Conservation (phyloP, 495 filamentous ascomycete genomes). For the Aspergillus funiculosus region DNA sequence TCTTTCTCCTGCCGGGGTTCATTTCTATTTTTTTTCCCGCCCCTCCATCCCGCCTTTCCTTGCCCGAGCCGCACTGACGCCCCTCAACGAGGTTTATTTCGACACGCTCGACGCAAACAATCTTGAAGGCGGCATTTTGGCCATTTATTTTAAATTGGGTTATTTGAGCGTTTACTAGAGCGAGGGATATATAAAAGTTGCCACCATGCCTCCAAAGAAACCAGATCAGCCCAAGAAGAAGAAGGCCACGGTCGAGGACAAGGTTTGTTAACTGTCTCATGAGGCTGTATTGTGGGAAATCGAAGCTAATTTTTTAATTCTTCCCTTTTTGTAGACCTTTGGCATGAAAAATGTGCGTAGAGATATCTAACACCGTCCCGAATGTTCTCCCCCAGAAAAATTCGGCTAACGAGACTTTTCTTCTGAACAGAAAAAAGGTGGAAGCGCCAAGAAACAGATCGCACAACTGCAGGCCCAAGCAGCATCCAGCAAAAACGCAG, state of each 20-base stretch:
- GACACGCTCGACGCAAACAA: slow-evolving; percentile 7
- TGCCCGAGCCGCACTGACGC: slow-evolving; percentile 1
- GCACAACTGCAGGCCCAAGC: slow-evolving; percentile 69
- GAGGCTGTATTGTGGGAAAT: background rate
- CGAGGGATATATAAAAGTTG: slow-evolving; percentile 22
- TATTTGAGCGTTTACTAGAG: slow-evolving; percentile 21
- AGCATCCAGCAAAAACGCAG: slow-evolving; percentile 64
- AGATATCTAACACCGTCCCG: slow-evolving; percentile 6
- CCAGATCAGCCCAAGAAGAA: slow-evolving; percentile 55
- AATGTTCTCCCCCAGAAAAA: slow-evolving; percentile 13
- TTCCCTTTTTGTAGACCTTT: slow-evolving; percentile 57
- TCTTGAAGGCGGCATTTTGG: no score
- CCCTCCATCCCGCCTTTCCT: slow-evolving; percentile 1
- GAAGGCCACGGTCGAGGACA: slow-evolving; percentile 82
- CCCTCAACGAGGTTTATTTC: slow-evolving; percentile 8
- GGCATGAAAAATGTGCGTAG: slow-evolving; percentile 90
- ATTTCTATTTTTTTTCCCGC: background rate
- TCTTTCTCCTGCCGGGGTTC: background rate
- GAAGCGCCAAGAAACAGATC: slow-evolving; percentile 80
- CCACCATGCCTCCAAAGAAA: slow-evolving; percentile 91
- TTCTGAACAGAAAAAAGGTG: slow-evolving; percentile 75
- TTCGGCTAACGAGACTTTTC: slow-evolving; percentile 8
- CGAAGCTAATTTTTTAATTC: slow-evolving; percentile 16
- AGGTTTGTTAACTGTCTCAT: slow-evolving; percentile 41
- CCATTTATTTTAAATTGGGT: slow-evolving; percentile 18